These are phyloP conservation scores for Phialophora verrucosa DNA, from an alignment of 2,329 filamentous ascomycete species.

Conservation along the genomic window DNA sequence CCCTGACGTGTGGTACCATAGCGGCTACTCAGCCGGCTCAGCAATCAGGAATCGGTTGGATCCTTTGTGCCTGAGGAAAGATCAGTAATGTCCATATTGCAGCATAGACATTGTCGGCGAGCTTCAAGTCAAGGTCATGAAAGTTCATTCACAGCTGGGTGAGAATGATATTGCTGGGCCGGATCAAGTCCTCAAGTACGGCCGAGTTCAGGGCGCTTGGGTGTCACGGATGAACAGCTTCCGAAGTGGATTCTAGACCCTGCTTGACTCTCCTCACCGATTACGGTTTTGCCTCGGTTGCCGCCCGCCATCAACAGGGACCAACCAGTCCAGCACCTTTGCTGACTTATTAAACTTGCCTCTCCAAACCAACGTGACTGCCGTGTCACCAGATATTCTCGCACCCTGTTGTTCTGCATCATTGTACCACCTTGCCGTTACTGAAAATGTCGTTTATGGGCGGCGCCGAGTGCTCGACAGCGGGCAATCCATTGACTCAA, in stretches of 20 bases:
- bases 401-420: background rate
- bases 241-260: background rate
- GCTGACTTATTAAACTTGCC: slow-evolving; percentile 7
- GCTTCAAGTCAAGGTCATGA: slow-evolving; percentile 18
- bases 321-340: background rate
- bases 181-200: slow-evolving; percentile 38
- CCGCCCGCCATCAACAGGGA: background rate
- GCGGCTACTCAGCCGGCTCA: no score
- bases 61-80: background rate
- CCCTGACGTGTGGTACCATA: no score
- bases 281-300: slow-evolving; percentile 4
- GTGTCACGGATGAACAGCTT: background rate
- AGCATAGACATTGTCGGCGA: no score
- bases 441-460: slow-evolving; percentile 90
- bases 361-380: slow-evolving; percentile 12
- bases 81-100: background rate
- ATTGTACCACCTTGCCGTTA: slow-evolving; percentile 1
- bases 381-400: background rate
- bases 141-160: slow-evolving; percentile 54
- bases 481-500: slow-evolving; percentile 93
- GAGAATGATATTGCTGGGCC: slow-evolving; percentile 47
- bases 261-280: background rate
- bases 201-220: background rate
- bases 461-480: slow-evolving; percentile 95
- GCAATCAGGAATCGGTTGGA: background rate